These are phyloP conservation scores for Dentipellis fragilis DNA, from an alignment of 768 basidiomycete species.

Conservation along the genomic window DNA sequence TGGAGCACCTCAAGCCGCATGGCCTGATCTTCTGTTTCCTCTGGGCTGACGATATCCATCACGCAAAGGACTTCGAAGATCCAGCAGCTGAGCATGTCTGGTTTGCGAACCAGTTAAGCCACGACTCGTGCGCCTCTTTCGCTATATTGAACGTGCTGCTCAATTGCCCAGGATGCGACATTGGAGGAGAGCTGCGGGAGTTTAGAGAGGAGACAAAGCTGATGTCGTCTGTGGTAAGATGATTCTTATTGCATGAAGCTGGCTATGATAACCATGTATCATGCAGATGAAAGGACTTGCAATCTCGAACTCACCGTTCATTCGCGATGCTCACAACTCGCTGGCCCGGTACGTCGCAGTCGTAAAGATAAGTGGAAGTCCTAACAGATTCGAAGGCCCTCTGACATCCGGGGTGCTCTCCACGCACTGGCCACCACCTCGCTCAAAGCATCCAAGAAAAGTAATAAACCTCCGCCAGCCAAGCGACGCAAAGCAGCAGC, in stretches of 20 bases:
- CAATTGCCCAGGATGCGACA: conserved; percentile 41
- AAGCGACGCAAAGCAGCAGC: conserved; percentile 22
- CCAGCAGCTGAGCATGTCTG: conserved; percentile 47
- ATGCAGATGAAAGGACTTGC: conserved; percentile 55
- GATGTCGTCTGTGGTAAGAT: conserved; percentile 49
- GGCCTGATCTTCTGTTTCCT: conserved; percentile 58
- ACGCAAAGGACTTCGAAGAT: conserved; percentile 27
- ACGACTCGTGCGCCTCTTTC: conserved; percentile 56
- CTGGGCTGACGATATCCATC: conserved; percentile 40
- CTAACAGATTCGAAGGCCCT: conserved; percentile 28
- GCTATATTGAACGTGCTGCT: conserved; percentile 51
- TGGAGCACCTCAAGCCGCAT: conserved; percentile 47
- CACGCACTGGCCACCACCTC: conserved; percentile 36
- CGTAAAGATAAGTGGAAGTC: too few species aligned
- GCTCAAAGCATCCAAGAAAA: conserved; percentile 30
- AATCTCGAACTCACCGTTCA: conserved; percentile 42
- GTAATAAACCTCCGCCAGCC: conserved; percentile 26
- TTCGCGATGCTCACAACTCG: conserved; percentile 48
- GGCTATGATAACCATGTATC: not conserved
- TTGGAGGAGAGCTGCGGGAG: conserved; percentile 32
- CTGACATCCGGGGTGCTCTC: conserved; percentile 45
- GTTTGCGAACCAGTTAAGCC: conserved; percentile 62
- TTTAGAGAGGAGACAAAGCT: conserved; percentile 42
- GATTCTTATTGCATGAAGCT: not conserved
- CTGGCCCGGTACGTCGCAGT: conserved; percentile 39